Evolutionary conservation across 225 moss, liverwort and hornwort genomes (phyloP).

Genomic region (Neckera pumila): DNA sequence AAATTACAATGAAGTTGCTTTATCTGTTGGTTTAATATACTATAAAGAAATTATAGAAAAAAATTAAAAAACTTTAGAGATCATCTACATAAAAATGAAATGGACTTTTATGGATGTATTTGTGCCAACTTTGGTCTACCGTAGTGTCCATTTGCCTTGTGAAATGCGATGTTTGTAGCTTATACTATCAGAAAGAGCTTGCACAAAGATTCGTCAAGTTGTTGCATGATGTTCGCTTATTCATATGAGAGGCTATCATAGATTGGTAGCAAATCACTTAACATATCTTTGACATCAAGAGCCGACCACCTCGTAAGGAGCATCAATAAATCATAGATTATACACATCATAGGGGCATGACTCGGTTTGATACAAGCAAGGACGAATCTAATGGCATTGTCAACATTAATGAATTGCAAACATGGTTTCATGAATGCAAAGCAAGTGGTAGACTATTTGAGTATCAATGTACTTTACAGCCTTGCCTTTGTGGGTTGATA

Average conservation of each 20-base stretch:
- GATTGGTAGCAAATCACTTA: not conserved
- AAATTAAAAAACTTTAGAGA: too few relatives aligned
- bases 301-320: fast-evolving
- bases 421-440: not conserved
- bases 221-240: not conserved
- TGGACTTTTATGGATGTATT: too few relatives aligned
- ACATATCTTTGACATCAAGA: fast-evolving
- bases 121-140: too few relatives aligned
- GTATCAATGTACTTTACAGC: fast-evolving
- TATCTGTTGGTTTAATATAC: too few relatives aligned
- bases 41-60: too few relatives aligned
- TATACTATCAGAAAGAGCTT: not conserved
- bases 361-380: fast-evolving
- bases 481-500: not conserved
- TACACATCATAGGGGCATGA: not conserved
- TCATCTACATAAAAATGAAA: too few relatives aligned
- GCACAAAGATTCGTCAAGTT: not conserved
- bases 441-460: not conserved
- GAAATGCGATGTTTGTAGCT: not conserved
- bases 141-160: too few relatives aligned
- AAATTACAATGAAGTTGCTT: too few relatives aligned
- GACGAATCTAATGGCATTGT: not conserved
- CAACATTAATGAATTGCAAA: not conserved
- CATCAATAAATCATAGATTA: not conserved
- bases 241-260: fast-evolving